Evolutionary conservation across 2,329 filamentous ascomycete species (phyloP).

Genomic region (Fusarium lateritium): DNA sequence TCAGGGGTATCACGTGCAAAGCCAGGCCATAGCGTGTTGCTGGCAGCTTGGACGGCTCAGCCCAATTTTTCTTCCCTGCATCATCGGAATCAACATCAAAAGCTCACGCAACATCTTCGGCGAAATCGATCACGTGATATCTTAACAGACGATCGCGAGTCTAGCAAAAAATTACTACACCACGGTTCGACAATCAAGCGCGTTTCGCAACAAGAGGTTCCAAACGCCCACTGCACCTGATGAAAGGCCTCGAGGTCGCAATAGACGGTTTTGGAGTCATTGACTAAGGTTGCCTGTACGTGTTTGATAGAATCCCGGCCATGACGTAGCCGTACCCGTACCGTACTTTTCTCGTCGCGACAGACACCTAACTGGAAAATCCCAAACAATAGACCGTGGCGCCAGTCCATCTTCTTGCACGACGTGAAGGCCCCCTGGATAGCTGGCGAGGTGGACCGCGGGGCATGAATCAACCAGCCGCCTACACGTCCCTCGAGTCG

Average conservation of each 20-base stretch:
- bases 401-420: slow-evolving; percentile 68
- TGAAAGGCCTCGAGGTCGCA: slow-evolving; percentile 49
- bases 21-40: slow-evolving; percentile 42
- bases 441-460: slow-evolving; percentile 68
- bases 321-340: slow-evolving; percentile 49
- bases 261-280: slow-evolving; percentile 49
- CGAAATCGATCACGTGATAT: slow-evolving; percentile 52
- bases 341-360: slow-evolving; percentile 23
- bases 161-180: slow-evolving; percentile 47
- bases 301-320: slow-evolving; percentile 44
- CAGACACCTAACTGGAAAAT: slow-evolving; percentile 44
- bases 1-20: slow-evolving; percentile 52
- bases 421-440: slow-evolving; percentile 69
- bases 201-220: slow-evolving; percentile 44
- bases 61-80: slow-evolving; percentile 51
- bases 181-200: slow-evolving; percentile 35
- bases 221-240: slow-evolving; percentile 46
- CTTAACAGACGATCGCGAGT: slow-evolving; percentile 47
- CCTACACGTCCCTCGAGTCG: slow-evolving; percentile 88
- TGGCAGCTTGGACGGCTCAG: slow-evolving; percentile 35
- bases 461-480: slow-evolving; percentile 71
- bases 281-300: slow-evolving; percentile 53
- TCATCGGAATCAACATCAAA: slow-evolving; percentile 46
- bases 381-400: slow-evolving; percentile 62
- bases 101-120: slow-evolving; percentile 39